phyloP scores from a whole-genome alignment of 1,139 yeast species.

The Zygosaccharomyces sapae region DNA sequence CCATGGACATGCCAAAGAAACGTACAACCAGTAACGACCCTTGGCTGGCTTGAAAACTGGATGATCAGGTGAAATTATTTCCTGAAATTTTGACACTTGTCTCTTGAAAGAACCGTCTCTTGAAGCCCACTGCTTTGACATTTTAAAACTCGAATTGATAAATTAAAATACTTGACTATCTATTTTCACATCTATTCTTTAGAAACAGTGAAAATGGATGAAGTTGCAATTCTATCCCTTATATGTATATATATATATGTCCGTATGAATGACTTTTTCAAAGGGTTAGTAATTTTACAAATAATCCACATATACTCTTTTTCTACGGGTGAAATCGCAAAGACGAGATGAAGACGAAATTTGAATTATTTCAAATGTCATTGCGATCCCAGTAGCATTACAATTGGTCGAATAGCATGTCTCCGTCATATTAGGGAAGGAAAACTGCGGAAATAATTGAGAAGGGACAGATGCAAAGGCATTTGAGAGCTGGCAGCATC shows the following conservation, averaged over 20 bases:
- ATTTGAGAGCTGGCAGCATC: too few species aligned
- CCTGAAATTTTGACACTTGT: constrained; percentile 47
- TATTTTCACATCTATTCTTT: neutral
- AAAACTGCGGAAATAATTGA: too few species aligned
- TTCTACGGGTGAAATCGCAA: neutral
- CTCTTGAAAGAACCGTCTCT: constrained; percentile 35
- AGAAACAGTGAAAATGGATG: too few species aligned
- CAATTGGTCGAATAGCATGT: neutral
- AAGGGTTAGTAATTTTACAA: neutral
- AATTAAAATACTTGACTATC: neutral
- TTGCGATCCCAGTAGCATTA: neutral
- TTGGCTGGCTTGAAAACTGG: constrained; percentile 68
- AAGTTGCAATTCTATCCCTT: too few species aligned
- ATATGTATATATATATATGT: neutral
- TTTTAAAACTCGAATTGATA: constrained; percentile 6
- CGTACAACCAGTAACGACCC: constrained; percentile 81
- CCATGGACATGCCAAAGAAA: constrained; percentile 90
- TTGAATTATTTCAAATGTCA: neutral
- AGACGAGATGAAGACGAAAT: neutral
- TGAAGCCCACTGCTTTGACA: constrained; percentile 33
- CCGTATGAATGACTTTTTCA: too few species aligned
- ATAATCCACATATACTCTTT: neutral
- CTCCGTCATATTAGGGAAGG: neutral
- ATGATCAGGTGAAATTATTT: constrained; percentile 50
- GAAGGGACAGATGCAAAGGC: too few species aligned